A percentile compares a stretch with the other conserved stretches of the same genome.
These are phyloP conservation scores for Penicillium chermesinum DNA, from an alignment of 495 filamentous ascomycete genomes.

Conservation along the genomic window DNA sequence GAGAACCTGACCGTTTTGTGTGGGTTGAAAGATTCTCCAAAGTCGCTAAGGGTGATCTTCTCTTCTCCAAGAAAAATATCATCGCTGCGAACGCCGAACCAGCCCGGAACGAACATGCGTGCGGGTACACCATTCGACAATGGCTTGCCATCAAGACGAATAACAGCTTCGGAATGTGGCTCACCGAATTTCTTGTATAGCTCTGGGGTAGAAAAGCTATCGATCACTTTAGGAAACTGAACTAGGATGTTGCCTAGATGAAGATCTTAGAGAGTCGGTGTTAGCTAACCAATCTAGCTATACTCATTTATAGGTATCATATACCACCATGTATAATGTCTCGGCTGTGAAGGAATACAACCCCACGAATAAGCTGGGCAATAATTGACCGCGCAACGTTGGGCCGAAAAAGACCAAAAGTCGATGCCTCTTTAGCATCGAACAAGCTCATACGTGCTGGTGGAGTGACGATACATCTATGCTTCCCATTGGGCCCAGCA, in stretches of 20 bases:
- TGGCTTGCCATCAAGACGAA: slow-evolving; percentile 17
- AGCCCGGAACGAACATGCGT: slow-evolving; percentile 8
- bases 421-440: slow-evolving; percentile 18
- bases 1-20: slow-evolving; percentile 2
- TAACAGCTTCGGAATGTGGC: slow-evolving; percentile 15
- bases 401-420: slow-evolving; percentile 16
- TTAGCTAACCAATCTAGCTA: slow-evolving; percentile 8
- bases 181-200: slow-evolving; percentile 17
- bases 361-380: slow-evolving; percentile 25
- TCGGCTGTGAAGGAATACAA: slow-evolving; percentile 25
- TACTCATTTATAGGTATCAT: slow-evolving; percentile 6
- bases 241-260: slow-evolving; percentile 24
- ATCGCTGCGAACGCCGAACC: slow-evolving; percentile 18
- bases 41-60: slow-evolving; percentile 20
- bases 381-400: slow-evolving; percentile 23
- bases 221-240: slow-evolving; percentile 11
- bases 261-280: slow-evolving; percentile 16
- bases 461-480: slow-evolving; percentile 38
- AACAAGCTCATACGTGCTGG: slow-evolving; percentile 22
- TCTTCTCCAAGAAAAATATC: slow-evolving; percentile 12
- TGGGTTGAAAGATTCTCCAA: slow-evolving; percentile 25
- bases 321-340: slow-evolving; percentile 31
- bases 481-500: slow-evolving; percentile 37
- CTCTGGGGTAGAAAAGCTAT: slow-evolving; percentile 12
- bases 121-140: slow-evolving; percentile 10